phyloP scores from a whole-genome alignment of 805 yeast genomes.

The Candida nanaspora region DNA sequence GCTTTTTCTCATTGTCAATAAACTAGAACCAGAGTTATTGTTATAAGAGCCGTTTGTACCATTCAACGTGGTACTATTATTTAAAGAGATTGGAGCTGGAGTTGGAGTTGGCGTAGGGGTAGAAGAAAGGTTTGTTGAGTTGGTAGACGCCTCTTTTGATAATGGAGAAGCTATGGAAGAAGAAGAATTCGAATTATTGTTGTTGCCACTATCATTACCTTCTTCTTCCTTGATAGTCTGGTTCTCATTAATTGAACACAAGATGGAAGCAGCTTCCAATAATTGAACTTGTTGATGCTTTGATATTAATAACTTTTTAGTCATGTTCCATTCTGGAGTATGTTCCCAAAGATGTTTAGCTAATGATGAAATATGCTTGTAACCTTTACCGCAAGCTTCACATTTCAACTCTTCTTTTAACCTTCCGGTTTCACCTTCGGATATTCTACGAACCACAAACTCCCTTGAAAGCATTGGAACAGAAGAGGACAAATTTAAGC shows the following conservation, averaged over 20 bases:
- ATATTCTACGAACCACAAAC: slow-evolving; percentile 74
- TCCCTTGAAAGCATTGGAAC: slow-evolving; percentile 40
- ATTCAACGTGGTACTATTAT: slow-evolving; percentile 1
- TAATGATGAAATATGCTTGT: slow-evolving; percentile 79
- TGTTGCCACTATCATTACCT: no score
- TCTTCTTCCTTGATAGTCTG: neutral
- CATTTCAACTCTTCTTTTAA: slow-evolving; percentile 79
- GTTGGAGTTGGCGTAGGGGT: slow-evolving; percentile 8
- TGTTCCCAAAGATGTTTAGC: slow-evolving; percentile 92
- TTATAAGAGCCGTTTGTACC: neutral
- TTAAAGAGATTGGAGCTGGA: slow-evolving; percentile 6
- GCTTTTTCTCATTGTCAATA: slow-evolving; percentile 26
- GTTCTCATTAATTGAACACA: slow-evolving; percentile 26
- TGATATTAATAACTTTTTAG: slow-evolving; percentile 72
- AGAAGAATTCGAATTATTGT: slow-evolving; percentile 1
- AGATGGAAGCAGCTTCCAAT: slow-evolving; percentile 68
- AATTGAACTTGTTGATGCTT: slow-evolving; percentile 86
- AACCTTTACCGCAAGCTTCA: slow-evolving; percentile 89
- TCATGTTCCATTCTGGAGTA: slow-evolving; percentile 89
- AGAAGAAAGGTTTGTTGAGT: slow-evolving; percentile 12
- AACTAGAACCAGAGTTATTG: neutral
- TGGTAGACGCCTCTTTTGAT: slow-evolving; percentile 10
- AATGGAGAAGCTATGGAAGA: slow-evolving; percentile 10
- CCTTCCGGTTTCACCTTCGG: slow-evolving; percentile 83
- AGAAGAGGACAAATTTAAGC: neutral